Evolutionary conservation across 2,329 filamentous ascomycete genomes (phyloP), one percentile per base, ranked within the genome.

Genomic region (Calonectria multiphialidica): DNA sequence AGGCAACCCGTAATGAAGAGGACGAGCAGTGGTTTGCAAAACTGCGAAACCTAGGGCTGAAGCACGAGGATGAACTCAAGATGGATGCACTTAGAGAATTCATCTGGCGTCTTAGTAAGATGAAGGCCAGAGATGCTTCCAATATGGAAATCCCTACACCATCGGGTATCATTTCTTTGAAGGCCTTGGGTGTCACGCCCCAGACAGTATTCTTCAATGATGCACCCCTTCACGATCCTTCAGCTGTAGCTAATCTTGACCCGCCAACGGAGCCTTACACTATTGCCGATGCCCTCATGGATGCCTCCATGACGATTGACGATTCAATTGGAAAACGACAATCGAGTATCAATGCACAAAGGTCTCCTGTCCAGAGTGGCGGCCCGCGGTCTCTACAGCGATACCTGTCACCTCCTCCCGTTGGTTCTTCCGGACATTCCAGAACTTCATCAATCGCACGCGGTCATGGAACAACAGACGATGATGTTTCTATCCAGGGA

Each of bases 141-240:
- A 78, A 80, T 4, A 79, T 80, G 74, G 80, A 86, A 72, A 68
- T 82, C 76, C 82, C 78, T 18, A 81, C 78, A 42, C 73, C 78
- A 10, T 79, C 76, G 2, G 82, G 81, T 1, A 73, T 98, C 15
- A 89, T 98, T 8, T 89, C 92, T 1, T 84, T 98, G 28, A 93
- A 94, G 74, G 92, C 92, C 47, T 86, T 98, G 64, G 92, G 92
- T 15, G 91, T 98, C 37, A 94, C 92, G 2, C 93, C 94, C 3
- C 95, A 98, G 80, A 98, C 95, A 0, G 93, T 99, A 1, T 93
- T 98, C 80, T 98, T 98, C 79, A 95, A 98, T 76, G 95, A 96
- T 68, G 90, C 91, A 45, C 88, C 90, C 10, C 84, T 91, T 12
- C 87, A 86, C 25, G 83, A 84, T 18, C 74, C 83, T 70, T 87